These are phyloP conservation scores for Asterionellopsis glacialis DNA, from an alignment of 108 stramenopile genomes.

Conservation along the genomic window DNA sequence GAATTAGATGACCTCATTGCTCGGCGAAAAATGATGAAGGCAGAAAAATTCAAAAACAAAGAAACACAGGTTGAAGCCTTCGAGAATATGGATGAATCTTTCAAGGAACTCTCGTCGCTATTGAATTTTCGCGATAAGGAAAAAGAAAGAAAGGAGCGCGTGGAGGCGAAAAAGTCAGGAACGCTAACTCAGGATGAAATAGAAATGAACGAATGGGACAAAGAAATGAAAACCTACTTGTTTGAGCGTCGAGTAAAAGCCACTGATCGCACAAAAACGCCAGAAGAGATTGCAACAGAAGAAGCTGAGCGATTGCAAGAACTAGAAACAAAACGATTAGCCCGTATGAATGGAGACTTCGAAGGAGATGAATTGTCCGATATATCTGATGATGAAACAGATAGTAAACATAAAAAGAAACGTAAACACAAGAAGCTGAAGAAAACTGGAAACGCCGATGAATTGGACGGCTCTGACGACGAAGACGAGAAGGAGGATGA, in stretches of 20 bases:
- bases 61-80: conserved; percentile 83
- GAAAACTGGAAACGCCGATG: conserved; percentile 45
- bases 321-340: conserved; percentile 83
- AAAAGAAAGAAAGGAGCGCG: conserved; percentile 31
- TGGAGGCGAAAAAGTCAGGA: conserved; percentile 34
- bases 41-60: conserved; percentile 76
- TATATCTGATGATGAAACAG: conserved; percentile 59
- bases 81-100: conserved; percentile 83
- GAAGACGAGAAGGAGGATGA: conserved; percentile 41
- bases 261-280: conserved; percentile 91
- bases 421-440: conserved; percentile 23
- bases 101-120: conserved; percentile 71
- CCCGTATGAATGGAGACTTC: conserved; percentile 90
- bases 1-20: conserved; percentile 88
- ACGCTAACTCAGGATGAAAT: conserved; percentile 50
- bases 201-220: conserved; percentile 84
- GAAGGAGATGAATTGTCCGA: conserved; percentile 83
- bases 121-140: conserved; percentile 76
- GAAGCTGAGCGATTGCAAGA: conserved; percentile 85
- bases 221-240: conserved; percentile 72
- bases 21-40: conserved; percentile 83
- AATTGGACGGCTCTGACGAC: conserved; percentile 64
- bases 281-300: conserved; percentile 92
- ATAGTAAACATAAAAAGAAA: neutral
- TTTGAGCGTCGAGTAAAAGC: conserved; percentile 78